Evolutionary conservation across 192 early-diverging fungal species (phyloP).

Genomic region (Funneliformis mosseae): DNA sequence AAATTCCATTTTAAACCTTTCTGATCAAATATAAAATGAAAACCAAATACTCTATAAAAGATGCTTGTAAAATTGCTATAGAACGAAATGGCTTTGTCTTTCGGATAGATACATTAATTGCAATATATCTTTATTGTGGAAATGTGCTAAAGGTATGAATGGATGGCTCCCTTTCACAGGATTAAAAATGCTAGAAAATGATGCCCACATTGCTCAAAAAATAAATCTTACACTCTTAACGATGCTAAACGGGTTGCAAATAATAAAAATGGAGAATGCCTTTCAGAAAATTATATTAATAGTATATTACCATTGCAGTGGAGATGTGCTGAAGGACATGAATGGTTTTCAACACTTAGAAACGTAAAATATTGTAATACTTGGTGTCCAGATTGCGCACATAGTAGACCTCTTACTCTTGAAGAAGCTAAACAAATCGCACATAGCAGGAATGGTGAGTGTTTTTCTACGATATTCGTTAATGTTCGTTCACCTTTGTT

Average conservation of each 20-base stretch:
- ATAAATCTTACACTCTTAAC: conserved; percentile 9
- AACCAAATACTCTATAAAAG: too few species aligned
- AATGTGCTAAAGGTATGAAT: too few species aligned
- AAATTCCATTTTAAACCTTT: too few species aligned
- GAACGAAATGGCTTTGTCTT: too few species aligned
- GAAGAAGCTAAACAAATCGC: too few species aligned
- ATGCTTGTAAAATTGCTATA: too few species aligned
- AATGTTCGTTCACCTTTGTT: background rate
- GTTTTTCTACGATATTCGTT: background rate
- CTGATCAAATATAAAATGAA: too few species aligned
- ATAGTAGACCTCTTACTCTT: too few species aligned
- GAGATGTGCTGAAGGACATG: too few species aligned
- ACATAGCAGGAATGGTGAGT: conserved; percentile 8
- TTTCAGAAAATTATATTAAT: conserved; percentile 9
- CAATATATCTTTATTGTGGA: too few species aligned
- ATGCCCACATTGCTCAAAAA: conserved; percentile 2
- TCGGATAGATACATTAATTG: too few species aligned
- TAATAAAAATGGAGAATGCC: conserved; percentile 9
- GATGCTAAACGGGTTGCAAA: conserved; percentile 8
- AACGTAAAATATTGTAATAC: conserved; percentile 9
- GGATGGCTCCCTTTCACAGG: conserved; percentile 7
- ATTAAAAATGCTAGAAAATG: conserved; percentile 9
- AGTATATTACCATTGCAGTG: conserved; percentile 1
- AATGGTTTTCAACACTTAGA: conserved; percentile 2
- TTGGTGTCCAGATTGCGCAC: too few species aligned